Conservation (phyloP, 176 grass and related monocot genomes). For the Thalia dealbata region DNA sequence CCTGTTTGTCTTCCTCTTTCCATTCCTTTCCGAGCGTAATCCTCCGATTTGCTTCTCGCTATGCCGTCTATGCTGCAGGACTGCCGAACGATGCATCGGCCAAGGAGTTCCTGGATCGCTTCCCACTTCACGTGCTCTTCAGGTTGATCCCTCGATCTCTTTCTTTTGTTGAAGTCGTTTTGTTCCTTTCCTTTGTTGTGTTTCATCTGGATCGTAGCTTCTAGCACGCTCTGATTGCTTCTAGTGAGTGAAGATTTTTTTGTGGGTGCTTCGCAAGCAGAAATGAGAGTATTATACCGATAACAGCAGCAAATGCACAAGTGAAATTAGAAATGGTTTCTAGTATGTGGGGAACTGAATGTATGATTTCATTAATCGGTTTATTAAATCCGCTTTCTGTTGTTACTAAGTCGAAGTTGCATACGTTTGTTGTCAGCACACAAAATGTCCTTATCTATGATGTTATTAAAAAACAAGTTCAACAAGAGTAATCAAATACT, state of each 20-base stretch:
- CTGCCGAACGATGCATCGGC: conserved; percentile 49
- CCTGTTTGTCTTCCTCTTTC: not conserved
- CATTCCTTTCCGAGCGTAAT: not conserved
- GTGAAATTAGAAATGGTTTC: too few species aligned
- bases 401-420: too few species aligned
- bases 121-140: conserved; percentile 53
- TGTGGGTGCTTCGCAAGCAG: not conserved
- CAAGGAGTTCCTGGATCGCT: conserved; percentile 65
- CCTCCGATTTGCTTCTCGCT: too few species aligned
- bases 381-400: too few species aligned
- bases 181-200: not conserved
- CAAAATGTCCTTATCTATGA: too few species aligned
- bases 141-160: conserved; percentile 27
- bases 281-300: not conserved
- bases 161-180: not conserved
- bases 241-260: not conserved
- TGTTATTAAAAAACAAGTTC: too few species aligned
- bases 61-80: conserved; percentile 28
- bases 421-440: too few species aligned
- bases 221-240: not conserved
- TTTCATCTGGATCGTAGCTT: not conserved
- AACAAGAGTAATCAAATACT: not conserved
- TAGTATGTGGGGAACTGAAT: too few species aligned
- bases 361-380: too few species aligned
- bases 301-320: too few species aligned